Conservation (phyloP, 768 basidiomycete species). For the Collybiopsis confluens region DNA sequence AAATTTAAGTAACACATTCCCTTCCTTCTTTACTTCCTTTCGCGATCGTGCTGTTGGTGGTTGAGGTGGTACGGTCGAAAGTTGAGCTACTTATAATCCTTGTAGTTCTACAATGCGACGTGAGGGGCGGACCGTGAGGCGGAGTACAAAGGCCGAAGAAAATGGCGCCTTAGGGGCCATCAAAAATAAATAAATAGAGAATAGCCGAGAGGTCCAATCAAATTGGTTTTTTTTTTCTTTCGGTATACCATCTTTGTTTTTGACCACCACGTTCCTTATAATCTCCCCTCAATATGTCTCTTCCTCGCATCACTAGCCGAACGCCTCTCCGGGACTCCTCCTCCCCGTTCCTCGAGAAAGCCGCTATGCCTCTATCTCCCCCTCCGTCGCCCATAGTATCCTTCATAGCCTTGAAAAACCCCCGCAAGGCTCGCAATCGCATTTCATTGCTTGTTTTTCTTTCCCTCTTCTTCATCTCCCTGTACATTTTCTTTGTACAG, state of each 20-base stretch:
- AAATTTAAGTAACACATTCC: no score
- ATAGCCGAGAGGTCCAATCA: no score
- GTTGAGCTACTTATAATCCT: no score
- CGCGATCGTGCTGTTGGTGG: no score
- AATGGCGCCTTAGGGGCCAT: no score
- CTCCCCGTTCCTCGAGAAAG: constrained; percentile 14
- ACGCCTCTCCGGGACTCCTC: constrained; percentile 31
- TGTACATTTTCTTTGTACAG: constrained; percentile 53
- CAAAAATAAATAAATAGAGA: no score
- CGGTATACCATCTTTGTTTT: neutral
- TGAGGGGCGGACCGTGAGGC: no score
- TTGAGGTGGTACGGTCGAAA: no score
- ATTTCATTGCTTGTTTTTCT: constrained; percentile 53
- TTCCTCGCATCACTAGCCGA: constrained; percentile 19
- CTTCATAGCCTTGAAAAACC: constrained; percentile 28
- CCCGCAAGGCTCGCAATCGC: constrained; percentile 47
- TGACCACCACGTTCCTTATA: constrained; percentile 7
- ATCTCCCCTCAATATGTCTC: neutral
- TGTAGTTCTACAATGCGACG: no score
- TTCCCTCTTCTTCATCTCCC: constrained; percentile 44
- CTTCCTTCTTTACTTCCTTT: no score
- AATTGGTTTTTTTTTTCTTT: no score
- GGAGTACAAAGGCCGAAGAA: no score
- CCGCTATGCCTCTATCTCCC: constrained; percentile 10
- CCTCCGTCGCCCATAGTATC: constrained; percentile 21